Evolutionary conservation across 2,329 filamentous ascomycete genomes (phyloP).

Genomic region (Gnomoniopsis smithogilvyi): DNA sequence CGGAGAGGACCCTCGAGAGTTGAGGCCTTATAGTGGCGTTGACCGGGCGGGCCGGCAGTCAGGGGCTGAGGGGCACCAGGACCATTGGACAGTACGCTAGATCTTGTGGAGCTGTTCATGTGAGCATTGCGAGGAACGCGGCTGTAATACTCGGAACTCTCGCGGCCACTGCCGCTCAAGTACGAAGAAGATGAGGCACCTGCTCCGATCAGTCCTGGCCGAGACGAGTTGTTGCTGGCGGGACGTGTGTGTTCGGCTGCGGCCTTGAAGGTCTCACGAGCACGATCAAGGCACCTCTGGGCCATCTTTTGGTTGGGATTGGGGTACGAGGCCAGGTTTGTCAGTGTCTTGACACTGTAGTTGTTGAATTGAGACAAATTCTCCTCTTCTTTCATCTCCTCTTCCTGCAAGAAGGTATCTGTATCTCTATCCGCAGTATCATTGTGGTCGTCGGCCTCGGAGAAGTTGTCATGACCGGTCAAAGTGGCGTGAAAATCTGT

Average conservation of each 20-base stretch:
- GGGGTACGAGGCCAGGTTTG: constrained; percentile 52
- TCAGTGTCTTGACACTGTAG: constrained; percentile 45
- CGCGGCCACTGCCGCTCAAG: not conserved
- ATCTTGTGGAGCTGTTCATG: constrained; percentile 19
- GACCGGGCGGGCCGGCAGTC: constrained; percentile 53
- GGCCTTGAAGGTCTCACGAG: constrained; percentile 17
- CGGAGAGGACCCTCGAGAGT: constrained; percentile 38
- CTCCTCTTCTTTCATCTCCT: constrained; percentile 25
- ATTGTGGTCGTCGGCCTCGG: not conserved
- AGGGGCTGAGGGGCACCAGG: constrained; percentile 47
- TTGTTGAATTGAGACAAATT: constrained; percentile 31
- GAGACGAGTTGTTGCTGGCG: constrained; percentile 17
- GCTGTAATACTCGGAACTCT: constrained; percentile 11
- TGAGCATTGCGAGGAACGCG: constrained; percentile 15
- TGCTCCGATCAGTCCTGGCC: constrained; percentile 4
- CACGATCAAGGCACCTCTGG: constrained; percentile 39
- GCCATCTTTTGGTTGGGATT: constrained; percentile 53
- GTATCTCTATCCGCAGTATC: constrained; percentile 22
- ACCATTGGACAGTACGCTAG: constrained; percentile 26
- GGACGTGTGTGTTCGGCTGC: constrained; percentile 18
- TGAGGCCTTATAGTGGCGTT: constrained; percentile 45
- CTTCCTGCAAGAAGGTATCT: constrained; percentile 18
- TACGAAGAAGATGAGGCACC: not conserved
- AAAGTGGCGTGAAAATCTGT: not conserved
- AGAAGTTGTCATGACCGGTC: not conserved